Conservation (phyloP, 768 basidiomycete species). For the Leccinum ochraceum region DNA sequence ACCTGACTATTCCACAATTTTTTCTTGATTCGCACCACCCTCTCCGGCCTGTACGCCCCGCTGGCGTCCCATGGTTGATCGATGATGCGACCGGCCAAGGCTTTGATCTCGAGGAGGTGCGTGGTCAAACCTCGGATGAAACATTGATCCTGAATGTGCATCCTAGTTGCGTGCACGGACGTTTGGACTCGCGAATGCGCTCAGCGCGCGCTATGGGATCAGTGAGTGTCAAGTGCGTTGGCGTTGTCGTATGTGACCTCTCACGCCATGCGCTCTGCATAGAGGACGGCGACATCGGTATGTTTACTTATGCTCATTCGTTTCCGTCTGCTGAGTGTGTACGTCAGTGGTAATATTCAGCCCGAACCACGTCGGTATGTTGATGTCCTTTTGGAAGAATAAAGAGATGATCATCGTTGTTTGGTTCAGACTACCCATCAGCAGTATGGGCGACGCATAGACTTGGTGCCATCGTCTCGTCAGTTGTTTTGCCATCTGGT, state of each 20-base stretch:
- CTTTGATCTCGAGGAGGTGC: slow-evolving; percentile 50
- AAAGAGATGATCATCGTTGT: no score
- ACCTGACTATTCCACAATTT: slow-evolving; percentile 71
- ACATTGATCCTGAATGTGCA: neutral
- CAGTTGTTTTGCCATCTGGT: slow-evolving; percentile 20
- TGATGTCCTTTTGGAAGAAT: neutral
- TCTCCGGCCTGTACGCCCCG: slow-evolving; percentile 45
- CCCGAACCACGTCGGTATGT: slow-evolving; percentile 61
- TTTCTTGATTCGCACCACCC: slow-evolving; percentile 50
- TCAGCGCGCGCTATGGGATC: slow-evolving; percentile 48
- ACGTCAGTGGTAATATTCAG: slow-evolving; percentile 59
- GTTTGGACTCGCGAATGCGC: slow-evolving; percentile 52
- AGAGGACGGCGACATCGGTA: slow-evolving; percentile 58
- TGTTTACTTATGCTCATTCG: slow-evolving; percentile 11
- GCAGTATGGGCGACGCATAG: slow-evolving; percentile 61
- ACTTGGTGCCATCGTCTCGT: slow-evolving; percentile 61
- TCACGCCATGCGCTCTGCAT: slow-evolving; percentile 1
- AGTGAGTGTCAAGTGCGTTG: slow-evolving; percentile 35
- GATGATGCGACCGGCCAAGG: slow-evolving; percentile 54
- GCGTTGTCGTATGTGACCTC: neutral
- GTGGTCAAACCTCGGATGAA: slow-evolving; percentile 8
- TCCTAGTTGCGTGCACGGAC: slow-evolving; percentile 45
- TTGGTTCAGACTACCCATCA: slow-evolving; percentile 50
- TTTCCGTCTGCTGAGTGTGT: slow-evolving; percentile 7
- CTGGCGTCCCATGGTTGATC: slow-evolving; percentile 55